These are phyloP conservation scores for Trapa bicornis DNA, from an alignment of 345 rosid genomes.

Conservation along the genomic window DNA sequence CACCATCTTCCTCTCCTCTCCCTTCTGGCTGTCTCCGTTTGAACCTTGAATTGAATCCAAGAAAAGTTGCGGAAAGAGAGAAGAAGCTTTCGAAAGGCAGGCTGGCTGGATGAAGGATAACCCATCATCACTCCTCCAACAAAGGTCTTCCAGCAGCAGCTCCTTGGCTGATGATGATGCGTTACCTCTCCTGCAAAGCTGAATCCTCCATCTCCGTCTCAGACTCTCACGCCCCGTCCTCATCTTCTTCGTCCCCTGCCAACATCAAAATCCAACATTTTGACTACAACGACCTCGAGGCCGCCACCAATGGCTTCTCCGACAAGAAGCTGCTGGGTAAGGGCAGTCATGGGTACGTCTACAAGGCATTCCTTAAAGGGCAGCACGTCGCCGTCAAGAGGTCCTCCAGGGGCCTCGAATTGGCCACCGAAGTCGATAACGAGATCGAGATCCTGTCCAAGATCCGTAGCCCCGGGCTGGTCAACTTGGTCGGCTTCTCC, in stretches of 20 bases:
- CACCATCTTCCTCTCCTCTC: slow-evolving; percentile 4
- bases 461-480: slow-evolving; percentile 80
- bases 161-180: slow-evolving; percentile 25
- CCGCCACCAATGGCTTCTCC: slow-evolving; percentile 89
- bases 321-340: background rate
- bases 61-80: slow-evolving; percentile 7
- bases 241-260: slow-evolving; percentile 12
- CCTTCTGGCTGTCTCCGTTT: slow-evolving; percentile 1
- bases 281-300: slow-evolving; percentile 74
- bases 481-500: slow-evolving; percentile 77
- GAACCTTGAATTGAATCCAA: background rate
- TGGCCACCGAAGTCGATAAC: slow-evolving; percentile 67
- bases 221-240: slow-evolving; percentile 3
- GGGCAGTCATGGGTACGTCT: slow-evolving; percentile 75
- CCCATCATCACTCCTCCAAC: background rate
- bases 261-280: slow-evolving; percentile 70
- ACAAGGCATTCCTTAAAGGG: slow-evolving; percentile 77
- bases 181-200: slow-evolving; percentile 82
- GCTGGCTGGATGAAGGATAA: background rate
- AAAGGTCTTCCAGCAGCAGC: background rate
- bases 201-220: slow-evolving; percentile 30
- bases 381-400: slow-evolving; percentile 85
- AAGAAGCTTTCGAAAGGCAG: background rate
- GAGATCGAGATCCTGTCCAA: slow-evolving; percentile 90
- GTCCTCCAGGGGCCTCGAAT: slow-evolving; percentile 54